Conservation (phyloP, 2,329 filamentous ascomycete genomes). For the Ophiosphaerella herpotricha region DNA sequence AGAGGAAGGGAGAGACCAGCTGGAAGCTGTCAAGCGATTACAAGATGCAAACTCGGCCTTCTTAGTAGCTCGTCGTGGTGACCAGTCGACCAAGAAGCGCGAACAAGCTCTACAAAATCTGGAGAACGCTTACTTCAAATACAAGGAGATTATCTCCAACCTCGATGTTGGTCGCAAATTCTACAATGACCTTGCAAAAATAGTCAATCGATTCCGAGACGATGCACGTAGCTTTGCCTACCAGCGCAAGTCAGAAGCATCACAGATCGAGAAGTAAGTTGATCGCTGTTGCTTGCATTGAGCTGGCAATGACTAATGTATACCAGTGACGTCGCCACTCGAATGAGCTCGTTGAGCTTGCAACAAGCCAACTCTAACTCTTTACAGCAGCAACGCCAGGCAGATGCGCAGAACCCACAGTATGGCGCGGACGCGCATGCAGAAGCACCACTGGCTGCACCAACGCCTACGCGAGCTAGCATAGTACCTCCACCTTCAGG, state of each 20-base stretch:
- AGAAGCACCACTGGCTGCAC: constrained; percentile 60
- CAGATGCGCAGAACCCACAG: constrained; percentile 62
- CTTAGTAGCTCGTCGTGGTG: constrained; percentile 69
- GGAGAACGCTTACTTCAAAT: constrained; percentile 91
- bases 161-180: constrained; percentile 91
- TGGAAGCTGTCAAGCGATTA: constrained; percentile 69
- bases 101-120: constrained; percentile 85
- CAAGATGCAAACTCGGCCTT: constrained; percentile 80
- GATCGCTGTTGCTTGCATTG: background rate
- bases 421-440: constrained; percentile 56
- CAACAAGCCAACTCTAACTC: constrained; percentile 48
- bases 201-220: constrained; percentile 84
- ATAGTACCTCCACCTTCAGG: constrained; percentile 48
- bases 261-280: constrained; percentile 73
- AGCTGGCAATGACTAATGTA: constrained; percentile 10
- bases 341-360: constrained; percentile 64
- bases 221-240: constrained; percentile 78
- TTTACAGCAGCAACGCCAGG: constrained; percentile 52
- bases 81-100: constrained; percentile 71
- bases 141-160: constrained; percentile 93
- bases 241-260: constrained; percentile 78
- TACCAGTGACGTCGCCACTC: constrained; percentile 60
- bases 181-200: constrained; percentile 92
- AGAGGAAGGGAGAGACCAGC: constrained; percentile 77
- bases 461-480: constrained; percentile 47